Conservation (phyloP, 1,284 basidiomycete species). For the Ceratobasidium sp. region DNA sequence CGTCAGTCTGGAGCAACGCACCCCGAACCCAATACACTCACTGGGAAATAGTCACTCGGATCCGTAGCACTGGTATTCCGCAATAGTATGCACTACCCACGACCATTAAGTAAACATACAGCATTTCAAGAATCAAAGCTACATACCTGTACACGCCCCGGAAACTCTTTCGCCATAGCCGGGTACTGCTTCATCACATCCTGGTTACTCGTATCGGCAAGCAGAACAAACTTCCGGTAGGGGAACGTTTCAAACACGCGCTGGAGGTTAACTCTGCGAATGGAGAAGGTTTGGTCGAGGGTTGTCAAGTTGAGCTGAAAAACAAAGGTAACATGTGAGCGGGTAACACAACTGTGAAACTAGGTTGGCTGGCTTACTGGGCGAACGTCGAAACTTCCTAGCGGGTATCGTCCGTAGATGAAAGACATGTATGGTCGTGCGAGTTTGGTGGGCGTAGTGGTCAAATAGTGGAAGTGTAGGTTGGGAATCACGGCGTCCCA, state of each 20-base stretch:
- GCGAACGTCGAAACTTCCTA: constrained; percentile 50
- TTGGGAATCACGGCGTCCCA: constrained; percentile 33
- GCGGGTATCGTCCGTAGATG: constrained; percentile 47
- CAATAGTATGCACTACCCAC: constrained; percentile 48
- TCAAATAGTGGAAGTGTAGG: constrained; percentile 51
- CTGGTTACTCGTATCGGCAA: constrained; percentile 47
- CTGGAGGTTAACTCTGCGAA: constrained; percentile 46
- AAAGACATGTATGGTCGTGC: constrained; percentile 48
- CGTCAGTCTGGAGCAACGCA: neutral
- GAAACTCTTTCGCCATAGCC: constrained; percentile 46
- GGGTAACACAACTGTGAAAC: neutral
- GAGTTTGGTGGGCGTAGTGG: constrained; percentile 48
- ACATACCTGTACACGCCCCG: constrained; percentile 45
- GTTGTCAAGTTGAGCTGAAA: constrained; percentile 46
- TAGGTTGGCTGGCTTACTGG: neutral
- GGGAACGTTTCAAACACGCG: constrained; percentile 49
- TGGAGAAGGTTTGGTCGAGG: constrained; percentile 46
- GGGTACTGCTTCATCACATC: constrained; percentile 51
- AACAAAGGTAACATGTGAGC: neutral
- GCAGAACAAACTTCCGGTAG: constrained; percentile 48
- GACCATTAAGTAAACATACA: neutral
- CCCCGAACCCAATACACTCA: neutral
- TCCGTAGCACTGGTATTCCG: constrained; percentile 51
- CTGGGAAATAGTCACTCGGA: constrained; percentile 46
- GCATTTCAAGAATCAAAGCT: neutral